A percentile compares a stretch with the other conserved stretches of the same genome.
Conservation (phyloP, 495 filamentous ascomycete genomes). For the Xylaria acuta region DNA sequence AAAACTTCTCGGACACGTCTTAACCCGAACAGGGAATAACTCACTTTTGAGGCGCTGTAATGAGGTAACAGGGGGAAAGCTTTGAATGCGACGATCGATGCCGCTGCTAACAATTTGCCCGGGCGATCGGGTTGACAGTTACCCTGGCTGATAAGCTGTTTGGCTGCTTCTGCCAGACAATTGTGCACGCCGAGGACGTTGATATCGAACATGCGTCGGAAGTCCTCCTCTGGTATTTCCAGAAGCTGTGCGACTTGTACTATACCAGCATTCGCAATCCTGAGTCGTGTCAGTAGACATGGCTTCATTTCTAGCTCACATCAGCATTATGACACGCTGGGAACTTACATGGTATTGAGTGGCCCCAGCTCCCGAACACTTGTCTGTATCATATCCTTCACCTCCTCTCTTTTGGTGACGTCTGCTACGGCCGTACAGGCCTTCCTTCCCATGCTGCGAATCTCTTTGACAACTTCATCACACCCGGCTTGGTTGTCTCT, state of each 20-base stretch:
- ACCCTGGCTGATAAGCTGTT: conserved; percentile 60
- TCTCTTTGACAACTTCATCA: conserved; percentile 56
- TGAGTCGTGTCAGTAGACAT: not conserved
- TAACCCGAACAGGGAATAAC: not conserved
- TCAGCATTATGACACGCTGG: not conserved
- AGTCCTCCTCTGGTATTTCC: conserved; percentile 57
- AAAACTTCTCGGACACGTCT: not conserved
- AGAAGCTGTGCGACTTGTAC: conserved; percentile 59
- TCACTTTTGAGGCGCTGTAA: conserved; percentile 52
- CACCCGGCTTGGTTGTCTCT: conserved; percentile 50
- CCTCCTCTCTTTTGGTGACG: conserved; percentile 57
- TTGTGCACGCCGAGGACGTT: conserved; percentile 66
- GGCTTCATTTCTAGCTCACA: not conserved
- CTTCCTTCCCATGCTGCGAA: conserved; percentile 52
- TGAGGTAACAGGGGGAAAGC: conserved; percentile 58
- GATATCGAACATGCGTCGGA: conserved; percentile 57
- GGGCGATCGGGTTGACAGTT: conserved; percentile 32
- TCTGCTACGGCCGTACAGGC: conserved; percentile 58
- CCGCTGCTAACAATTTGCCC: conserved; percentile 62
- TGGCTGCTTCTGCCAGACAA: conserved; percentile 60
- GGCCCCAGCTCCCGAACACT: conserved; percentile 58
- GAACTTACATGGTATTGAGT: conserved; percentile 57
- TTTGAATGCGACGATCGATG: conserved; percentile 63
- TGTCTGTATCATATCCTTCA: conserved; percentile 54
- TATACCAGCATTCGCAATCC: conserved; percentile 66